Conservation (phyloP, 1,139 yeast genomes). For the Geotrichum armillariae region DNA sequence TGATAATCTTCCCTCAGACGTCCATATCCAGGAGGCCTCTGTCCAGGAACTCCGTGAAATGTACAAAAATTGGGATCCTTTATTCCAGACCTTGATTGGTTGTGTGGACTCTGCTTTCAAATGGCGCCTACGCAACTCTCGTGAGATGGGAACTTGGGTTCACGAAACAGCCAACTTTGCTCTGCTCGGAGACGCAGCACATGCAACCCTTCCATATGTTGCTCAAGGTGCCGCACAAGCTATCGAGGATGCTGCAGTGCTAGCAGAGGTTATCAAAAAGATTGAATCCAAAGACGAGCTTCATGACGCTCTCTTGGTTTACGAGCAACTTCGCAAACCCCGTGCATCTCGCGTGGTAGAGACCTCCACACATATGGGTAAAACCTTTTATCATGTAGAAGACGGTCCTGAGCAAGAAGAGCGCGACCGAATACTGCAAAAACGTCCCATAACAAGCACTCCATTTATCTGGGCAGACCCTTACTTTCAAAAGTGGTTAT, state of each 20-base stretch:
- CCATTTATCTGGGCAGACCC: conserved; percentile 40
- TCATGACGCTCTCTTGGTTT: conserved; percentile 23
- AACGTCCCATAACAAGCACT: conserved; percentile 27
- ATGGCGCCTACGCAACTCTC: conserved; percentile 35
- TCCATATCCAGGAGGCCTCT: conserved; percentile 27
- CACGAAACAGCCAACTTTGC: conserved; percentile 30
- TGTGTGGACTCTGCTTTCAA: conserved; percentile 31
- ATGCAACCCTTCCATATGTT: conserved; percentile 45
- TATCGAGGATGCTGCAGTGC: conserved; percentile 39
- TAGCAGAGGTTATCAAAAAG: conserved; percentile 38
- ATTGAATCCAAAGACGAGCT: conserved; percentile 36
- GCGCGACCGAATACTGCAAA: conserved; percentile 36
- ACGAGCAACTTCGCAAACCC: conserved; percentile 35
- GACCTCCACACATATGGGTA: conserved; percentile 33
- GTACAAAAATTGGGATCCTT: conserved; percentile 36
- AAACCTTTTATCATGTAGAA: conserved; percentile 34
- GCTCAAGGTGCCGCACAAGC: conserved; percentile 48
- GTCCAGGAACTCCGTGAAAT: conserved; percentile 32
- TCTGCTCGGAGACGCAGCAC: conserved; percentile 43
- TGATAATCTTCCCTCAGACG: conserved; percentile 32
- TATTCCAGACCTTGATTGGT: conserved; percentile 28
- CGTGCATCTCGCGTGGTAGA: conserved; percentile 36
- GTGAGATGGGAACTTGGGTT: conserved; percentile 33
- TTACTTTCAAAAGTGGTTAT: conserved; percentile 34
- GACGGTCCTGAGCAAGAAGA: conserved; percentile 35